phyloP scores from a whole-genome alignment of 495 filamentous ascomycete species.

The Acidomyces sp. region DNA sequence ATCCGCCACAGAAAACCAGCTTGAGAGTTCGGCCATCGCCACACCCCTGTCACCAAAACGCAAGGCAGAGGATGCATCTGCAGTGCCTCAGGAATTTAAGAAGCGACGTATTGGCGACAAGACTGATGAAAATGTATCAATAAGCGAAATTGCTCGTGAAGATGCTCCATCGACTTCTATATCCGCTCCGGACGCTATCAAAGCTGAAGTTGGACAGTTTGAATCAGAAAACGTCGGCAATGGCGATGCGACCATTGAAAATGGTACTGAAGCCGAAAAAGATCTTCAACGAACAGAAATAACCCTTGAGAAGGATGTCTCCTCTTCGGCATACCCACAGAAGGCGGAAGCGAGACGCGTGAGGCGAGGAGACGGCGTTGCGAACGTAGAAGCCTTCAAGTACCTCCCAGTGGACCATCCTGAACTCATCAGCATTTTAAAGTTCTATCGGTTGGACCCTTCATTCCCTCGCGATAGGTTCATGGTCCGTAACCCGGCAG shows the following conservation, averaged over 20 bases:
- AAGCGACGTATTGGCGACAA: slow-evolving; percentile 1
- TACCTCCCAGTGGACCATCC: slow-evolving; percentile 60
- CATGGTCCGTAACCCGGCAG: slow-evolving; percentile 85
- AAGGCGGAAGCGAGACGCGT: slow-evolving; percentile 25
- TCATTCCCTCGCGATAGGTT: slow-evolving; percentile 82
- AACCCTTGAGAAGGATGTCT: slow-evolving; percentile 4
- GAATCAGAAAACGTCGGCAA: slow-evolving; percentile 7
- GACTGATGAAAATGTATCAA: slow-evolving; percentile 1
- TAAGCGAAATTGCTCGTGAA: background rate
- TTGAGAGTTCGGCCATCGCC: slow-evolving; percentile 3
- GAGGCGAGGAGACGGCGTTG: slow-evolving; percentile 6
- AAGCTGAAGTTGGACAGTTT: slow-evolving; percentile 24
- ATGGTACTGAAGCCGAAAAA: slow-evolving; percentile 2
- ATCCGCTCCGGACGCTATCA: slow-evolving; percentile 22
- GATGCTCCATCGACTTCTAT: slow-evolving; percentile 24
- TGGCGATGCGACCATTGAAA: slow-evolving; percentile 8
- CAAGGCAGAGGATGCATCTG: slow-evolving; percentile 23
- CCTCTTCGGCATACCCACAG: slow-evolving; percentile 2
- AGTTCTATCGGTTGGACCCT: slow-evolving; percentile 69
- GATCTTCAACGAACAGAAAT: slow-evolving; percentile 19
- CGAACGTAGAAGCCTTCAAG: slow-evolving; percentile 80
- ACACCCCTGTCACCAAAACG: too few species aligned
- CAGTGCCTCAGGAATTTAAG: slow-evolving; percentile 7
- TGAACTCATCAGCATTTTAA: slow-evolving; percentile 58
- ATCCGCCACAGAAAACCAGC: slow-evolving; percentile 18